These are phyloP conservation scores for Alternaria sp. DNA, from an alignment of 2,329 filamentous ascomycete species.

Conservation along the genomic window DNA sequence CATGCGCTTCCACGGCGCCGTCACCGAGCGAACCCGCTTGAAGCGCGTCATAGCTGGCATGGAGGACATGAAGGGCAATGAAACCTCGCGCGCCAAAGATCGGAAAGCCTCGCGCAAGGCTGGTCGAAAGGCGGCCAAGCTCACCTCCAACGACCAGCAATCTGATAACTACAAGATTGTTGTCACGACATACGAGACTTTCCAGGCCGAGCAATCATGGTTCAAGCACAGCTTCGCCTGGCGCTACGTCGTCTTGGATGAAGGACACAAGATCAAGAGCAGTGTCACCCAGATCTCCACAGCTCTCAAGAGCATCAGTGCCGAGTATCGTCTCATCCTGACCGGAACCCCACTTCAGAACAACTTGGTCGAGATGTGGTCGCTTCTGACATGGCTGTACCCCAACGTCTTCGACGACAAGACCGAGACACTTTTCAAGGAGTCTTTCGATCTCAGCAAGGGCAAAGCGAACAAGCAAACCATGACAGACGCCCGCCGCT, in stretches of 20 bases:
- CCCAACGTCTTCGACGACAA: conserved; percentile 63
- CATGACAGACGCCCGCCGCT: conserved; percentile 58
- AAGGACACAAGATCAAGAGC: conserved; percentile 99
- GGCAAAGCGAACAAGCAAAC: conserved; percentile 61
- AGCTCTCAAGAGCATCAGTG: conserved; percentile 51
- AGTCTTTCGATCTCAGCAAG: conserved; percentile 62
- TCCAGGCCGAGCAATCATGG: conserved; percentile 94
- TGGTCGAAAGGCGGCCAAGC: conserved; percentile 37
- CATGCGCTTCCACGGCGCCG: conserved; percentile 94
- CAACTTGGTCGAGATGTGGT: conserved; percentile 64
- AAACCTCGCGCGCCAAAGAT: conserved; percentile 76
- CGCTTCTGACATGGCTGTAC: conserved; percentile 63
- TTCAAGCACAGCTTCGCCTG: conserved; percentile 94
- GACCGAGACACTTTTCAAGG: conserved; percentile 59
- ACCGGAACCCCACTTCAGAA: conserved; percentile 66
- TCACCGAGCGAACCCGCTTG: conserved; percentile 78
- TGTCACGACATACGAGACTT: conserved; percentile 97
- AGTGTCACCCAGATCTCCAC: conserved; percentile 53
- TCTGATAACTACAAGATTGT: conserved; percentile 61
- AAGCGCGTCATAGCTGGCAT: conserved; percentile 57
- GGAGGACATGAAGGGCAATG: conserved; percentile 55
- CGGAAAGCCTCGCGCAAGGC: conserved; percentile 91
- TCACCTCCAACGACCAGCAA: conserved; percentile 32
- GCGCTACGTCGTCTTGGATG: conserved; percentile 99
- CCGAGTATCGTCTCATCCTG: conserved; percentile 58